phyloP scores from a whole-genome alignment of 371 early-diverging fungal genomes.

The Fennellomyces sp. region DNA sequence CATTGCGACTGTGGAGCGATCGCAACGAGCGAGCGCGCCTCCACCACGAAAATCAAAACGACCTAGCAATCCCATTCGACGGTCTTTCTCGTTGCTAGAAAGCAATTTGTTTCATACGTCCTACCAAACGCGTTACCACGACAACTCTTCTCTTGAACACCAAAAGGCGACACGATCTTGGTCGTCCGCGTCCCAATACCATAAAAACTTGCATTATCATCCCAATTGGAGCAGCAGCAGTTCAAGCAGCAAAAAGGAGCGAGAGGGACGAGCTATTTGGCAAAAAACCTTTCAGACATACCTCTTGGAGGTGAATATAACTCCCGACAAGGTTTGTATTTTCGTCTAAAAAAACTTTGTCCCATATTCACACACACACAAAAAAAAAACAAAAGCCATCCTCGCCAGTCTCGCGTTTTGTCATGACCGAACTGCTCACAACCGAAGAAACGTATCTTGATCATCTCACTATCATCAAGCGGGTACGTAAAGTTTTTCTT shows the following conservation, averaged over 20 bases:
- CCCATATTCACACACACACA: conserved; percentile 1
- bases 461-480: conserved; percentile 45
- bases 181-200: neutral
- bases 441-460: conserved; percentile 52
- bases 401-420: conserved; percentile 39
- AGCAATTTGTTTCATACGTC: conserved; percentile 18
- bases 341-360: neutral
- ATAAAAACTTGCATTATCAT: neutral
- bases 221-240: neutral
- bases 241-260: conserved; percentile 15
- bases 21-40: neutral
- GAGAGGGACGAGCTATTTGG: conserved; percentile 21
- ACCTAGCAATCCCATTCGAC: conserved; percentile 17
- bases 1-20: neutral
- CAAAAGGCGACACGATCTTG: neutral
- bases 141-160: neutral
- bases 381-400: conserved; percentile 13
- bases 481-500: conserved; percentile 25
- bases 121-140: neutral
- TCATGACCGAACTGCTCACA: conserved; percentile 43
- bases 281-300: conserved; percentile 13
- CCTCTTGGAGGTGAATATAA: conserved; percentile 8
- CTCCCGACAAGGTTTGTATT: conserved; percentile 7
- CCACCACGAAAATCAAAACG: conserved; percentile 1
- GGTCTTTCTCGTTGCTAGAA: conserved; percentile 40